These are phyloP conservation scores for Dothistroma pini DNA, from an alignment of 2,329 filamentous ascomycete species.

Conservation along the genomic window DNA sequence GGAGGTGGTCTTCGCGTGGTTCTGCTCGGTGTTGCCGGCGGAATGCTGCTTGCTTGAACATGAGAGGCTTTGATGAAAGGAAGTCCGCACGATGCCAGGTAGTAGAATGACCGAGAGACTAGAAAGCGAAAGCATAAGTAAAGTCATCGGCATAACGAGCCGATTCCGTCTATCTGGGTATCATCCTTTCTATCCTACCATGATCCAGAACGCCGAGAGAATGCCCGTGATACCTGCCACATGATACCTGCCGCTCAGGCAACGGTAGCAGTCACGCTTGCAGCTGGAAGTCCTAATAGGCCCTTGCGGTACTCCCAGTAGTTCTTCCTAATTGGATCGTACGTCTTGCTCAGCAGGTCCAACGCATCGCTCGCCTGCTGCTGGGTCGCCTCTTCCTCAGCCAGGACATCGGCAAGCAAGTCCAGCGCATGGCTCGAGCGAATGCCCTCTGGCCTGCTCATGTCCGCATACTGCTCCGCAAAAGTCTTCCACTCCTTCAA, in stretches of 20 bases:
- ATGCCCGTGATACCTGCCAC: not conserved
- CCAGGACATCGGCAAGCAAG: slow-evolving; percentile 65
- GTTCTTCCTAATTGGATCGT: slow-evolving; percentile 84
- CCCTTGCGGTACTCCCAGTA: slow-evolving; percentile 82
- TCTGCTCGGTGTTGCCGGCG: too few relatives aligned
- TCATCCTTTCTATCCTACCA: not conserved
- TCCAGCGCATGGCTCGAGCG: slow-evolving; percentile 64
- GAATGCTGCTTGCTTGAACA: too few relatives aligned
- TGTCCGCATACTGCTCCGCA: slow-evolving; percentile 51
- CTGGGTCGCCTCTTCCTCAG: slow-evolving; percentile 49
- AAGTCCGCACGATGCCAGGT: too few relatives aligned
- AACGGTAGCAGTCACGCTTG: not conserved
- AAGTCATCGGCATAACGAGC: not conserved
- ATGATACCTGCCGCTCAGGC: not conserved
- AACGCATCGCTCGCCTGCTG: slow-evolving; percentile 67
- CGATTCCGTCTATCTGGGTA: not conserved
- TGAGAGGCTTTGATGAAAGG: too few relatives aligned
- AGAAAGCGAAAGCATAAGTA: not conserved
- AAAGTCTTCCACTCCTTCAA: slow-evolving; percentile 52
- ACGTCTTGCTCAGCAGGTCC: slow-evolving; percentile 72
- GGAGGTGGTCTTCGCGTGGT: too few relatives aligned
- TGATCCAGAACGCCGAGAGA: not conserved
- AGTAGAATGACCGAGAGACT: too few relatives aligned
- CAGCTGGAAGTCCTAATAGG: slow-evolving; percentile 36
- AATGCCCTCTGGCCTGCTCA: slow-evolving; percentile 49